A percentile compares a stretch with the other conserved stretches of the same genome.
These are phyloP conservation scores for Climacium dendroides DNA, from an alignment of 225 moss, liverwort and hornwort genomes.

Conservation along the genomic window DNA sequence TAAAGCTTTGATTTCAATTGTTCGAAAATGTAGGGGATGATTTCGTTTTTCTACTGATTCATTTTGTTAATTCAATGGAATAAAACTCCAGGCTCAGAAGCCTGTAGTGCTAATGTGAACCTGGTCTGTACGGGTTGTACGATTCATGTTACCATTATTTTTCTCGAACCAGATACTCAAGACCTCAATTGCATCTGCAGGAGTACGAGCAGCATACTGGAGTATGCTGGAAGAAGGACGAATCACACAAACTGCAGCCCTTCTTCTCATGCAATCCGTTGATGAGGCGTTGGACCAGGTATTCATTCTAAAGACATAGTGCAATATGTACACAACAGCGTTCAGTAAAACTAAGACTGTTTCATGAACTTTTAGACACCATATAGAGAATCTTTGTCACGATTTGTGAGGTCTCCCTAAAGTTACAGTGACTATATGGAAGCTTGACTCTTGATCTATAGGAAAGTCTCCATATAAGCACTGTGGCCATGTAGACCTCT, in stretches of 20 bases:
- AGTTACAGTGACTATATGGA: background rate
- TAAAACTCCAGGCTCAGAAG: background rate
- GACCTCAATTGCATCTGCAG: slow-evolving; percentile 17
- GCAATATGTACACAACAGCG: background rate
- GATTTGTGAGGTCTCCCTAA: background rate
- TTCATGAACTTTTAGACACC: background rate
- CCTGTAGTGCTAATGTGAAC: background rate
- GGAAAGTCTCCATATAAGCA: background rate
- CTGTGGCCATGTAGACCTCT: background rate
- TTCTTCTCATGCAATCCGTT: slow-evolving; percentile 72
- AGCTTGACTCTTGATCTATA: too few species aligned
- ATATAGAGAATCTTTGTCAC: background rate
- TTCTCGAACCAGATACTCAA: background rate
- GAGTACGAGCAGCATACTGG: slow-evolving; percentile 90
- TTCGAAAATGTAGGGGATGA: background rate
- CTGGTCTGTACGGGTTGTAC: background rate
- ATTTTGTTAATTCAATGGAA: background rate
- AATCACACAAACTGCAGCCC: slow-evolving; percentile 65
- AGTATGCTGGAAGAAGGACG: slow-evolving; percentile 91
- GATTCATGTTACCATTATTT: background rate
- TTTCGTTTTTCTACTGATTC: background rate
- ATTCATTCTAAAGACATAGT: background rate
- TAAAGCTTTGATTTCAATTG: background rate
- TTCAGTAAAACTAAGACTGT: background rate
- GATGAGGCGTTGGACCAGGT: slow-evolving; percentile 81